Base-by-base conservation (phyloP, 805 yeast species). In the Hanseniaspora lindneri region DNA sequence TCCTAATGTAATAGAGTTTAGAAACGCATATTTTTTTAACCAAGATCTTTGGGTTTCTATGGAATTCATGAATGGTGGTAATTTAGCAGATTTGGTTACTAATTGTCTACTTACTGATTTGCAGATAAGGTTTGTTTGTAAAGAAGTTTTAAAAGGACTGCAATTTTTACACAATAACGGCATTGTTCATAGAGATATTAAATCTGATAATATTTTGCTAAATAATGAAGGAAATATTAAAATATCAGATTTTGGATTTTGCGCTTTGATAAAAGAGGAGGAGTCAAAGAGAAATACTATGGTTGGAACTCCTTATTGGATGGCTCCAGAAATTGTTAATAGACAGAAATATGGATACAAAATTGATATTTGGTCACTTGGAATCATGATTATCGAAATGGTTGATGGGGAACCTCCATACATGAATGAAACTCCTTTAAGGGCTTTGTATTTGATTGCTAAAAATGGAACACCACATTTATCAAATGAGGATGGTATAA, bases 251-350 rank as follows among this genome's bases (percentile, higher is more conserved):
- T 85, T 85, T 63, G 95, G 95, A 0, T 92, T 89, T 68, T 92
- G 98, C 67, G 99, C 98, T 0, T 94, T 88, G 64, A 73, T 83
- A 52, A 83, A 82, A 32, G 94, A 82, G 54, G 74, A 76, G 48
- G 82, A 83, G 54, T 70, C 83, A 49, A 88, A 89, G 64, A 78
- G 99, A 62, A 87, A 95, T 3, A 92, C 99, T 4, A 86, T 92
- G 95, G 98, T 92, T 16, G 99, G 99, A 14, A 92, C 99, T 0
- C 98, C 99, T 13, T 92, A 92, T 63, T 92, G 99, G 99, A 92
- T 92, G 99, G 99, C 99, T 0, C 99, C 99, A 1, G 99, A 92
- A 64, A 96, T 92, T 47, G 96, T 92, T 24, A 78, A 88, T 17
- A 77, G 94, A 56, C 88, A 87, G 63, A 96, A 88, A 60, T 92